Percentiles rank a stretch among this genome's conserved stretches.
Conservation (phyloP, 148 eudicot species). For the Persicaria tinctoria region DNA sequence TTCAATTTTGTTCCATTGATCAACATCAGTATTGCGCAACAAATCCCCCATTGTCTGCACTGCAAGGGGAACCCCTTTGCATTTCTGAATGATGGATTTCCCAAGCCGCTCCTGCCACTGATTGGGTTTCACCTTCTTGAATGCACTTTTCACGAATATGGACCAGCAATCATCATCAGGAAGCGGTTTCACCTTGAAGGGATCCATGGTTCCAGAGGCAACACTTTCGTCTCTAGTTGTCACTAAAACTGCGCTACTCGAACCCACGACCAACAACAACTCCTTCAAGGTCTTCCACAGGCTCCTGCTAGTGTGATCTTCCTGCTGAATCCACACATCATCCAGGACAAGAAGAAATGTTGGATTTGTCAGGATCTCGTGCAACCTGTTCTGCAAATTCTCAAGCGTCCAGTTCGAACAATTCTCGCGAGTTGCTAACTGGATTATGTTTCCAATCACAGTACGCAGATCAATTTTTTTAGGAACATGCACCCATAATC, state of each 20-base stretch:
- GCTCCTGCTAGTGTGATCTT: too few species aligned
- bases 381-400: constrained; percentile 2
- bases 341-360: constrained; percentile 24
- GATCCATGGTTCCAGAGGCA: constrained; percentile 12
- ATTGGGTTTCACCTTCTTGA: constrained; percentile 7
- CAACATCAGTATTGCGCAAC: constrained; percentile 12
- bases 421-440: background rate
- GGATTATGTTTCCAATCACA: constrained; percentile 16
- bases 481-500: constrained; percentile 28
- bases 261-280: constrained; percentile 13
- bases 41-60: constrained; percentile 25
- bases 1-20: constrained; percentile 20
- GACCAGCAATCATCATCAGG: constrained; percentile 16
- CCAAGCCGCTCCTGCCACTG: constrained; percentile 16
- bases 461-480: constrained; percentile 11
- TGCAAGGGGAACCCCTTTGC: constrained; percentile 36
- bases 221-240: constrained; percentile 23
- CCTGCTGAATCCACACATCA: constrained; percentile 26
- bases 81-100: constrained; percentile 19
- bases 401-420: background rate
- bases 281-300: constrained; percentile 15
- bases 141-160: constrained; percentile 19
- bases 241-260: constrained; percentile 16
- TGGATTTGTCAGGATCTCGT: background rate
- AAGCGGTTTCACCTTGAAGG: constrained; percentile 9